Evolutionary conservation across 202 grass and related monocot genomes (phyloP), one percentile per base, ranked within the genome.

Genomic region (Panicum hallii): DNA sequence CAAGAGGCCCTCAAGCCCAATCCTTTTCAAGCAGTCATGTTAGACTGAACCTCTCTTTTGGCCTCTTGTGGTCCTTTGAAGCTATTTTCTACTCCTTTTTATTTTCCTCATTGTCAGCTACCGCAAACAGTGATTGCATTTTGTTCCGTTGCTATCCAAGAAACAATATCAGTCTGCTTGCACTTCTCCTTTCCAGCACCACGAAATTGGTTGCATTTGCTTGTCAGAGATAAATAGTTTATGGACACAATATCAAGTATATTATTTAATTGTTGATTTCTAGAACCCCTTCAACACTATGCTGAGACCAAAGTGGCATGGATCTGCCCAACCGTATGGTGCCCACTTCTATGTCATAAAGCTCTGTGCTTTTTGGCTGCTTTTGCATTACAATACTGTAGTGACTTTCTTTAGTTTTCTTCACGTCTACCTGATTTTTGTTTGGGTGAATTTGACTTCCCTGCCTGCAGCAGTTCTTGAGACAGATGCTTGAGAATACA

Each of bases 21-120:
- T 90, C 88, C 9, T 83, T 90, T 74, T 83, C 84, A 83, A 55
- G 74, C 77, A 83, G 88, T 66, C 88, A 83, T 90, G 79, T 63
- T 87, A 67, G 67, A 83, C 74, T 86, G 79, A 79, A 90, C 74
- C 30, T 67, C 79, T 90, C 67, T 60, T 67, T 72, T 86, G 79
- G 60, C 67, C 4, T 72, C 67, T 75, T 83, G 56, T 83, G 88
- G 79, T 83, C 80, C 50, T 86, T 85, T 55, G 10, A 63, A 89
- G 54, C 73, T 80, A 63, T 84, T 81, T 63, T 67, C 71, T 69
- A 16, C 49, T 46, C 28, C 6, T 41, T 46, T 60, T 30, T 19
- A 2, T 64, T 60, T 65, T 28, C 36, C 55, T 76, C 16, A 5
- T 56, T 79, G 74, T 87, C 79, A 45, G 32, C 22, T 62, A 46